phyloP scores from a whole-genome alignment of 352 stramenopile genomes.

The Saprolegnia parasitica region DNA sequence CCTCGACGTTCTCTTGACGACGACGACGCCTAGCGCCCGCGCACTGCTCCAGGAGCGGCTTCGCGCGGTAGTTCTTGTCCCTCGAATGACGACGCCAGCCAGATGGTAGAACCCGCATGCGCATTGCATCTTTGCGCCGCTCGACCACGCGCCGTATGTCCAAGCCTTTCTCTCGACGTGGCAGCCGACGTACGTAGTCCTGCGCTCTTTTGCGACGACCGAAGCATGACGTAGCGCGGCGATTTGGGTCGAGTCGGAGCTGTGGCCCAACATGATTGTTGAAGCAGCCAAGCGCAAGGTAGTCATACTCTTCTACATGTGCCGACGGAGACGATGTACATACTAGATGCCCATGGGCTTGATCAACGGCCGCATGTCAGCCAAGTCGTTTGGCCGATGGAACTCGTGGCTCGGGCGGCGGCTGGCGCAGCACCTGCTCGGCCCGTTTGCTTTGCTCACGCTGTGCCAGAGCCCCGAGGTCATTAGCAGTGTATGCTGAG shows the following conservation, averaged over 20 bases:
- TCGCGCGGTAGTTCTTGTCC: not conserved
- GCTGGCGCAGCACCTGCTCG: slow-evolving; percentile 30
- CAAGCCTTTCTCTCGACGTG: slow-evolving; percentile 57
- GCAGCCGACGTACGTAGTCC: slow-evolving; percentile 44
- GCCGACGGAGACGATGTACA: slow-evolving; percentile 15
- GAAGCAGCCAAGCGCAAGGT: slow-evolving; percentile 45
- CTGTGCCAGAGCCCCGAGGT: slow-evolving; percentile 60
- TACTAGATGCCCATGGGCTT: slow-evolving; percentile 51
- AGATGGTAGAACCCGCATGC: slow-evolving; percentile 31
- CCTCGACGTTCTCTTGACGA: slow-evolving; percentile 51
- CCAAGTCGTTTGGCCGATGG: slow-evolving; percentile 49
- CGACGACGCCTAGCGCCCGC: slow-evolving; percentile 58
- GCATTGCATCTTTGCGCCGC: slow-evolving; percentile 56
- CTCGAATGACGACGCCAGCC: not conserved
- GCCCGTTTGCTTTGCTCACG: slow-evolving; percentile 44
- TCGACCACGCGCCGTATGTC: slow-evolving; percentile 52
- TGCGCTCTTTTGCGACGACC: not conserved
- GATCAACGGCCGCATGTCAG: slow-evolving; percentile 61
- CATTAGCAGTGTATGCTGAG: too few species aligned
- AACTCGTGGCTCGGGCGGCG: slow-evolving; percentile 34
- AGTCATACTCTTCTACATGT: not conserved
- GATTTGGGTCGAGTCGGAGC: slow-evolving; percentile 74
- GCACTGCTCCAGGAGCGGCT: slow-evolving; percentile 35
- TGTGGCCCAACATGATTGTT: slow-evolving; percentile 69
- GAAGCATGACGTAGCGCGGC: slow-evolving; percentile 37